A percentile compares a stretch with the other conserved stretches of the same genome.
Evolutionary conservation across 306 rosid genomes (phyloP).

Genomic region (Argentina anserina): DNA sequence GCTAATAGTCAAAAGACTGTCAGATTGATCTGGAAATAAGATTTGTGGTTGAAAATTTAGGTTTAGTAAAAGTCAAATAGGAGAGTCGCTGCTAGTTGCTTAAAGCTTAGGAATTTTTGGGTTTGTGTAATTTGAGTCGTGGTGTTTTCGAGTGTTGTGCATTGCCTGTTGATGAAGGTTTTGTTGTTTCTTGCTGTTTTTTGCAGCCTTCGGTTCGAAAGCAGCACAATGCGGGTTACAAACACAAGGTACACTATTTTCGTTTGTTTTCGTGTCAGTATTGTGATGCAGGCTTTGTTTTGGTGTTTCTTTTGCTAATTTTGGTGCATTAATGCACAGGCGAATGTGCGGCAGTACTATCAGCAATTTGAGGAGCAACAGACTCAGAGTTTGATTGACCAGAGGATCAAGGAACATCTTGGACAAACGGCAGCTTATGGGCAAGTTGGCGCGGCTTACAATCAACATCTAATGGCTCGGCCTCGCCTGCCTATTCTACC

Average conservation of each 20-base stretch:
- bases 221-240: conserved; percentile 98
- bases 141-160: too few relatives aligned
- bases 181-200: background rate
- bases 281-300: background rate
- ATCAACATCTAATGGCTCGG: conserved; percentile 67
- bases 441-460: conserved; percentile 86
- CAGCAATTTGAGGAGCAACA: conserved; percentile 98
- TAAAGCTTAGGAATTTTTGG: background rate
- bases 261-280: background rate
- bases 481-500: conserved; percentile 74
- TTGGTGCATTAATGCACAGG: conserved; percentile 36
- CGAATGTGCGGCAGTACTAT: conserved; percentile 80
- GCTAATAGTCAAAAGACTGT: background rate
- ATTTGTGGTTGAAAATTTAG: background rate
- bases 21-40: background rate
- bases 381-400: conserved; percentile 90
- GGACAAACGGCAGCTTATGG: conserved; percentile 90
- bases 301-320: background rate
- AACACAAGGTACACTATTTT: conserved; percentile 77
- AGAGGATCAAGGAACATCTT: conserved; percentile 93
- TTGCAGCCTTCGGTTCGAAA: conserved; percentile 95
- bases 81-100: background rate
- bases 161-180: background rate
- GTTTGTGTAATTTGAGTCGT: background rate
- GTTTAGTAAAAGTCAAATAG: background rate